Base-by-base conservation (phyloP, 2,329 filamentous ascomycete genomes). In the Diaporthe amygdali region DNA sequence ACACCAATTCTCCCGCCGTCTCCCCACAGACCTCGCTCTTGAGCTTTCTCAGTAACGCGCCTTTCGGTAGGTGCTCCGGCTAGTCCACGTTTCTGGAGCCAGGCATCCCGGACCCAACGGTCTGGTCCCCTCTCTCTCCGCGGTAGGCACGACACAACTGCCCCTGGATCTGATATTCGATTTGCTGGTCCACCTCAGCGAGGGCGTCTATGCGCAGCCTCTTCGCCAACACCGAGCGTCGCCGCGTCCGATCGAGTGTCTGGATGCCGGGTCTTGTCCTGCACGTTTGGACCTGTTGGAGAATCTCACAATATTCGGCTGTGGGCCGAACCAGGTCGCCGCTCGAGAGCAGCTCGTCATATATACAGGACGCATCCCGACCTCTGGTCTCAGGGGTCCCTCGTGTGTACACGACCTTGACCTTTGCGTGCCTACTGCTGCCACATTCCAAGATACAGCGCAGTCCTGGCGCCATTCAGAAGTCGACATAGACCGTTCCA, bases 1-100 rank as follows among this genome's bases (percentile, higher is more conserved):
- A 59, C 41, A 41, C 52, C 52, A 39, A 54, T 32, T 63, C 15
- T 27, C 49, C 56, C 61, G 59, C 61, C 56, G 61, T 54, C 34
- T 49, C 41, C 61, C 52, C 67, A 72, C 71, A 72, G 67, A 72
- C 68, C 34, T 51, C 67, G 30, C 37, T 41, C 61, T 72, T 66
- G 46, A 54, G 32, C 37, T 27, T 70, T 63, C 68, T 70, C 46
- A 55, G 67, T 37, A 54, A 47, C 59, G 68, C 68, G 71, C 61
- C 61, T 66, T 44, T 37, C 41, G 47, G 32, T 47, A 63, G 52
- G 67, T 54, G 51, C 68, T 47, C 56, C 49, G 37, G n/a, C 70
- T 70, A 72, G 68, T 59, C 59, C 41, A 63, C 51, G 41, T 47
- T 54, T 27, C 30, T 39, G n/a, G 20, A 41, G 49, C 51, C 54